phyloP scores from a whole-genome alignment of 139 green algal species.

The Bryopsis sp. region DNA sequence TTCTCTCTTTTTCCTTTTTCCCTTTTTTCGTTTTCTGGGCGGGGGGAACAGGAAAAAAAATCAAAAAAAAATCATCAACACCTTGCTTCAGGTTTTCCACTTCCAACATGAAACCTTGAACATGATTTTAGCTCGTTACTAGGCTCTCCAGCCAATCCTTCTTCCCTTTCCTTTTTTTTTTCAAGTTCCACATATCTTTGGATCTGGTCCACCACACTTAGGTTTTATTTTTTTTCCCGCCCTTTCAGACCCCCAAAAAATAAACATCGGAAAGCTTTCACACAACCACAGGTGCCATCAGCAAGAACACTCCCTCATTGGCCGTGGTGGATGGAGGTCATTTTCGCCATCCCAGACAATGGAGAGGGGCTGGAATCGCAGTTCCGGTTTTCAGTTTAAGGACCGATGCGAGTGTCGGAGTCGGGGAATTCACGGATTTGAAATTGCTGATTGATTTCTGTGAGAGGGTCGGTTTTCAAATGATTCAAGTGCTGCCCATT shows the following conservation, averaged over 20 bases:
- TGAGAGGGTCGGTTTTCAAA: slow-evolving; percentile 37
- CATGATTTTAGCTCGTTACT: too few relatives aligned
- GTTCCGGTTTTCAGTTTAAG: slow-evolving; percentile 86
- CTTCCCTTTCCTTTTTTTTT: too few relatives aligned
- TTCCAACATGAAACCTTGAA: too few relatives aligned
- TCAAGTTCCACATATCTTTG: too few relatives aligned
- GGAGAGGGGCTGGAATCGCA: slow-evolving; percentile 79
- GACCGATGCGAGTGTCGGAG: slow-evolving; percentile 54
- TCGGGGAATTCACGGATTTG: slow-evolving; percentile 89
- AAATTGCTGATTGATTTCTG: slow-evolving; percentile 66
- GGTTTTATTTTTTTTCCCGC: neutral
- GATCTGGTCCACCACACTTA: slow-evolving; percentile 4
- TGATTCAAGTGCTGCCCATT: slow-evolving; percentile 90
- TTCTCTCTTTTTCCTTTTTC: too few relatives aligned
- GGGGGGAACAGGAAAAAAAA: too few relatives aligned
- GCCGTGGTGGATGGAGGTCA: slow-evolving; percentile 12
- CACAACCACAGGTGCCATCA: neutral
- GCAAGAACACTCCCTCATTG: neutral
- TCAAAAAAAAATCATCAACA: too few relatives aligned
- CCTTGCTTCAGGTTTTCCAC: too few relatives aligned
- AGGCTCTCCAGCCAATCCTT: too few relatives aligned
- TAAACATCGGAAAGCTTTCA: too few relatives aligned
- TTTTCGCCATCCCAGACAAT: slow-evolving; percentile 53
- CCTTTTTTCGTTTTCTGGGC: too few relatives aligned
- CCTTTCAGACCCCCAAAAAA: slow-evolving; percentile 11